Base-by-base conservation (phyloP, 148 eudicot species). In the Amaranthus hypochondriacus region DNA sequence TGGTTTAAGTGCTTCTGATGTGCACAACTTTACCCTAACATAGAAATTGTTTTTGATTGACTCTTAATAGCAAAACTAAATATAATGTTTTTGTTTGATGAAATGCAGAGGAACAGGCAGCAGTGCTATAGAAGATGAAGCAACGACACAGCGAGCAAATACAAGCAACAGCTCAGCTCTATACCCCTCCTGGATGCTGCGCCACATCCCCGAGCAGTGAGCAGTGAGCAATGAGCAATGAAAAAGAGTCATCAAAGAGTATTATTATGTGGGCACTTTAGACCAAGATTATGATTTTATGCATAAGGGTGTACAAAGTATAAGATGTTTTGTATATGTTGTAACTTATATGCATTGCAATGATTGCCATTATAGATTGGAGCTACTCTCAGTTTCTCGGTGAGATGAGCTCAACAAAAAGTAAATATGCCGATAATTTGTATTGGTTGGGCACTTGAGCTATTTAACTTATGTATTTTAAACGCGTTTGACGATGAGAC, bases 131-230 rank as follows among this genome's bases (percentile, higher is more conserved):
- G 86, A 86, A 65, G 79, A 51, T 48, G 86, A 79, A 69, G 80
- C 63, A 60, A 56, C 63, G 56, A 56, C 67, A 56, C 75, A 49
- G 7, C 28, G 57, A 49, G 80, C 66, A 62, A 74, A 55, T 56
- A 75, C 53, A 66, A 70, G 50, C 78, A 64, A 4, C 75, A 48
- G 14, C 43, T 44, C 54, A 46, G n/a, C 13, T 3, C 73, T 74
- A 9, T 57, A 80, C 9, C 86, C 88, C 0, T 72, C 83, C 39
- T 85, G 88, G 88, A 85, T 85, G 88, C 75, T 85, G 60, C 63
- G 51, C 18, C 81, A 85, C 70, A 59, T 82, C 51, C 72, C 76
- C 49, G 75, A 76, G 4, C 73, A 75, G 68, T 28, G 39, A 1
- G 39, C 39, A 28, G 39, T 15, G 15, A 5, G 21, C 3, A 5